phyloP scores from a whole-genome alignment of 805 yeast genomes.

The Yamadazyma kitorensis region DNA sequence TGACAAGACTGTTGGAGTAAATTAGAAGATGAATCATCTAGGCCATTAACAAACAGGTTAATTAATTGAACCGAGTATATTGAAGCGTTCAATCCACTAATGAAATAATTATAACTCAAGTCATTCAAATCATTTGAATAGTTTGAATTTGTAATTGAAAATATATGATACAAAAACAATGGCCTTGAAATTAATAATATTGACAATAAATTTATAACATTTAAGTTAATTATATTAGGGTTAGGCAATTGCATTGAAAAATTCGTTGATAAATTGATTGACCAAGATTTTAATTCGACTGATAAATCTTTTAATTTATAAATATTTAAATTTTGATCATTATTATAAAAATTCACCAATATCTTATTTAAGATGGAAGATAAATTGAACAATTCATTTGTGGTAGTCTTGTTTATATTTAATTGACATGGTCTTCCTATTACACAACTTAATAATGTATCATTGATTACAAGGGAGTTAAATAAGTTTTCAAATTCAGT shows the following conservation, averaged over 20 bases:
- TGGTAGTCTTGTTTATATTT: neutral
- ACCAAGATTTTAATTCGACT: conserved; percentile 32
- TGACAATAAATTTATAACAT: conserved; percentile 35
- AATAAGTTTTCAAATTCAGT: conserved; percentile 4
- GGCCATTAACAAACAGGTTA: too few relatives aligned
- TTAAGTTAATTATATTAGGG: conserved; percentile 11
- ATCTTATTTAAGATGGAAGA: conserved; percentile 6
- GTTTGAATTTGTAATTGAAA: conserved; percentile 1
- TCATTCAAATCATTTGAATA: neutral
- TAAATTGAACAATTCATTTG: conserved; percentile 1
- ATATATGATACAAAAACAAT: conserved; percentile 33
- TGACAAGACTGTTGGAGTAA: conserved; percentile 7
- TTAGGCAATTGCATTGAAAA: neutral
- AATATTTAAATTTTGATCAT: neutral
- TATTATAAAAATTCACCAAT: conserved; percentile 3
- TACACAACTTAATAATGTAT: neutral
- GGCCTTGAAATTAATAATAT: conserved; percentile 40
- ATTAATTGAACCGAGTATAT: conserved; percentile 6
- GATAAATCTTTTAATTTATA: conserved; percentile 24
- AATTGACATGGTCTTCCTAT: neutral
- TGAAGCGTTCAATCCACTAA: conserved; percentile 3
- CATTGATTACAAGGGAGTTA: conserved; percentile 1
- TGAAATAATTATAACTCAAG: conserved; percentile 2
- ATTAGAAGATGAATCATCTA: neutral
- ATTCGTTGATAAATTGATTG: conserved; percentile 24